Conservation (phyloP, 306 rosid species). For the Sindora glabra region DNA sequence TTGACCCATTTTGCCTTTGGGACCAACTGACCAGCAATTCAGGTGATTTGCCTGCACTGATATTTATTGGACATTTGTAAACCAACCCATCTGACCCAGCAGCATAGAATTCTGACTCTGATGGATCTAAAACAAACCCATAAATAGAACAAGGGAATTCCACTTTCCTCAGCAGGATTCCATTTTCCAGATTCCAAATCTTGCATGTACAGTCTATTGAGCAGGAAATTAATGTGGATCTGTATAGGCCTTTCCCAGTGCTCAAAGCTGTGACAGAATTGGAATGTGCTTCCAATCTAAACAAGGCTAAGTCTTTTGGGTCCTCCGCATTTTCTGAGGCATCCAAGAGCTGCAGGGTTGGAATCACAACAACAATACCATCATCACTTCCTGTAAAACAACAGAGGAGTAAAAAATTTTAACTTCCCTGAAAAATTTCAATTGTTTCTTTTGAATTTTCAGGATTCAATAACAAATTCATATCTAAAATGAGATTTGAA, state of each 20-base stretch:
- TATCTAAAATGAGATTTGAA: too few relatives aligned
- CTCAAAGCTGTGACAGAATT: constrained; percentile 40
- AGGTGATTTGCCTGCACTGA: neutral
- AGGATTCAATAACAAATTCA: too few relatives aligned
- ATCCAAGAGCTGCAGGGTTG: constrained; percentile 42
- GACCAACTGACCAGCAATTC: constrained; percentile 28
- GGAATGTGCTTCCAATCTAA: constrained; percentile 45
- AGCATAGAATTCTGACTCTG: constrained; percentile 36
- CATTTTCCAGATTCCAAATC: constrained; percentile 44
- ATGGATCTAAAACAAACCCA: constrained; percentile 31
- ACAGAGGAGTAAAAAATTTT: too few relatives aligned
- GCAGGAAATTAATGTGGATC: constrained; percentile 41
- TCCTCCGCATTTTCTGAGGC: neutral
- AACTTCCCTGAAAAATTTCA: too few relatives aligned
- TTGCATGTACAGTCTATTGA: constrained; percentile 55
- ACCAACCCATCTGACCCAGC: constrained; percentile 68
- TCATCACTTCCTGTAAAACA: too few relatives aligned
- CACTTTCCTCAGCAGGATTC: constrained; percentile 22
- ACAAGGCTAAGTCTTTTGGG: constrained; percentile 12
- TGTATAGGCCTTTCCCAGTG: constrained; percentile 19
- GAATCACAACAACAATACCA: constrained; percentile 46
- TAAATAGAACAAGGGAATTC: constrained; percentile 41
- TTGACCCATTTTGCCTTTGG: constrained; percentile 26
- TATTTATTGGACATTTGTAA: constrained; percentile 24
- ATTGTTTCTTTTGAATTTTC: too few relatives aligned